These are phyloP conservation scores for Sedum album DNA, from an alignment of 164 flowering plant species.

Conservation along the genomic window DNA sequence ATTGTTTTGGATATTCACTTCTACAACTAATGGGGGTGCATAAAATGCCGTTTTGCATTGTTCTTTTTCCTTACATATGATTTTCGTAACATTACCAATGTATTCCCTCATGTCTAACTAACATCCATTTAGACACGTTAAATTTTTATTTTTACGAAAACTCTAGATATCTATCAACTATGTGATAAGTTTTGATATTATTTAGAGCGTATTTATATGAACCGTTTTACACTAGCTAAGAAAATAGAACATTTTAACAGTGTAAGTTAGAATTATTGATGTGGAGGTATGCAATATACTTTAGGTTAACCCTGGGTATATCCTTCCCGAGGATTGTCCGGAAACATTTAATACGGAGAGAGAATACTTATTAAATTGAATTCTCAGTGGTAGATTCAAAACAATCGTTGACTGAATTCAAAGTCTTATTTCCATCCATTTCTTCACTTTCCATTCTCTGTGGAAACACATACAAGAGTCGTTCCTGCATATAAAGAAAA, in stretches of 20 bases:
- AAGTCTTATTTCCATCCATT: not conserved
- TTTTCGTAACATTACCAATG: no score
- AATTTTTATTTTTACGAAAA: no score
- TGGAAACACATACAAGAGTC: no score
- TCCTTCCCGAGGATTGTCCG: slow-evolving; percentile 8
- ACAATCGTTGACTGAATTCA: not conserved
- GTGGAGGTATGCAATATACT: not conserved
- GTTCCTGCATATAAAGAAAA: no score
- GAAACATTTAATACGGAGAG: slow-evolving; percentile 2
- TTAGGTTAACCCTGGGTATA: not conserved
- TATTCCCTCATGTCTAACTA: no score
- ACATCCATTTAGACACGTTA: no score
- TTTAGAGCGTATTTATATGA: no score
- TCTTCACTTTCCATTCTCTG: not conserved
- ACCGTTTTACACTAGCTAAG: no score
- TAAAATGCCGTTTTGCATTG: no score
- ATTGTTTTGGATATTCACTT: not conserved
- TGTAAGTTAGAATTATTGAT: not conserved
- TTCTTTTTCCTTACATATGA: no score
- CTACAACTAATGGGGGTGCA: not conserved
- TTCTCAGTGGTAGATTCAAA: not conserved
- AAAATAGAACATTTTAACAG: not conserved
- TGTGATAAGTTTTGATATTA: no score
- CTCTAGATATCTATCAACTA: no score
- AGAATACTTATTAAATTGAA: not conserved